Percentiles rank a stretch among this genome's conserved stretches.
phyloP scores from a whole-genome alignment of 208 protist species.

The Wallacemonas rigidus region DNA sequence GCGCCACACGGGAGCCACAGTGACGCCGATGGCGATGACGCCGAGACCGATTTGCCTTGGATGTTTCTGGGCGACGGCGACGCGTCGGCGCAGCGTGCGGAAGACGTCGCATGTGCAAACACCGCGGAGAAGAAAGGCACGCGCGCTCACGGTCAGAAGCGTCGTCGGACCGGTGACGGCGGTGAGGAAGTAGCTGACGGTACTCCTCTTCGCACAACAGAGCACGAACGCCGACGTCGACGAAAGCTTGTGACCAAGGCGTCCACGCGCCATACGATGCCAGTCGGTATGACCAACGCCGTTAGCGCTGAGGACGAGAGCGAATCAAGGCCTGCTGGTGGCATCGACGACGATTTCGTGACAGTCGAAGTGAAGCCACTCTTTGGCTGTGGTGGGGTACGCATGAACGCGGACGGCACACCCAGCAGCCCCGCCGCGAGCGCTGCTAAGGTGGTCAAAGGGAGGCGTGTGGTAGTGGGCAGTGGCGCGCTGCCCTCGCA shows the following conservation, averaged over 20 bases:
- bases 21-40: background rate
- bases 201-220: background rate
- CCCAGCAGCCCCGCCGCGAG: background rate
- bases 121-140: background rate
- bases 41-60: slow-evolving; percentile 33
- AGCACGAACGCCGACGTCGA: slow-evolving; percentile 20
- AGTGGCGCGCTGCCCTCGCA: slow-evolving; percentile 39
- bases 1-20: slow-evolving; percentile 16
- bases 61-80: slow-evolving; percentile 33
- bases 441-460: background rate
- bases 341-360: slow-evolving; percentile 52
- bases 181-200: background rate
- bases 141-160: background rate
- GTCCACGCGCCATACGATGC: slow-evolving; percentile 65
- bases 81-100: slow-evolving; percentile 17
- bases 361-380: slow-evolving; percentile 84
- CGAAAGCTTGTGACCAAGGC: slow-evolving; percentile 15
- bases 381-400: slow-evolving; percentile 29
- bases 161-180: background rate
- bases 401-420: background rate
- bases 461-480: background rate
- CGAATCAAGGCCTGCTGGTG: background rate
- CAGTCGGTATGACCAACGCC: slow-evolving; percentile 49
- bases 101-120: background rate
- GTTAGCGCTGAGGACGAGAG: background rate